A percentile compares a stretch with the other conserved stretches of the same genome.
Conservation (phyloP, 2,329 filamentous ascomycete species). For the Hypoxylon sp. region DNA sequence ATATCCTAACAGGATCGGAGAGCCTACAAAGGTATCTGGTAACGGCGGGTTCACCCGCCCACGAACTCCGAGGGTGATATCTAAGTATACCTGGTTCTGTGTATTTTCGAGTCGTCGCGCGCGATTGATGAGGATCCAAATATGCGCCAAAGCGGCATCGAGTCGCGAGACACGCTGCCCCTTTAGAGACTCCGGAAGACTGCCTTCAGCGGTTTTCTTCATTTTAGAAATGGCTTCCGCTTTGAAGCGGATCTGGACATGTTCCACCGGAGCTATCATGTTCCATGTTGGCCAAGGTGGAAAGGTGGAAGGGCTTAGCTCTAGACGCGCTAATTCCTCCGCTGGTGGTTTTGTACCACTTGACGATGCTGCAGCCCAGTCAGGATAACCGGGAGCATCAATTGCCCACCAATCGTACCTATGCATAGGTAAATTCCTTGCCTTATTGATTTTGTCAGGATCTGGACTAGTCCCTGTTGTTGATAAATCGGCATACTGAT, state of each 20-base stretch:
- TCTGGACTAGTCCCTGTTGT: conserved; percentile 47
- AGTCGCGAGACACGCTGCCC: conserved; percentile 57
- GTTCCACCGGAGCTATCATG: conserved; percentile 52
- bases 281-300: conserved; percentile 63
- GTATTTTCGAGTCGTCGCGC: conserved; percentile 54
- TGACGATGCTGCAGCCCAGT: conserved; percentile 48
- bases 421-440: conserved; percentile 60
- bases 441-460: conserved; percentile 49
- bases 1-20: conserved; percentile 60
- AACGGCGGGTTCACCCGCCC: conserved; percentile 58
- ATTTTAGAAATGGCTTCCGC: conserved; percentile 55
- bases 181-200: conserved; percentile 34
- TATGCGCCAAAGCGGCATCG: conserved; percentile 63
- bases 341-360: conserved; percentile 50
- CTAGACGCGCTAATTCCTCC: conserved; percentile 37
- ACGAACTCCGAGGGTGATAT: conserved; percentile 61
- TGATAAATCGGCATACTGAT: conserved; percentile 53
- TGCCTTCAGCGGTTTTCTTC: conserved; percentile 46
- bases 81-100: conserved; percentile 56
- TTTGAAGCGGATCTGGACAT: conserved; percentile 58
- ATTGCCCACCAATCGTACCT: conserved; percentile 64
- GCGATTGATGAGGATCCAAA: conserved; percentile 62
- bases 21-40: conserved; percentile 60
- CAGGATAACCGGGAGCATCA: conserved; percentile 53
- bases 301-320: conserved; percentile 53